phyloP scores from a whole-genome alignment of 176 grass and related monocot genomes.

The Oryza rufipogon region DNA sequence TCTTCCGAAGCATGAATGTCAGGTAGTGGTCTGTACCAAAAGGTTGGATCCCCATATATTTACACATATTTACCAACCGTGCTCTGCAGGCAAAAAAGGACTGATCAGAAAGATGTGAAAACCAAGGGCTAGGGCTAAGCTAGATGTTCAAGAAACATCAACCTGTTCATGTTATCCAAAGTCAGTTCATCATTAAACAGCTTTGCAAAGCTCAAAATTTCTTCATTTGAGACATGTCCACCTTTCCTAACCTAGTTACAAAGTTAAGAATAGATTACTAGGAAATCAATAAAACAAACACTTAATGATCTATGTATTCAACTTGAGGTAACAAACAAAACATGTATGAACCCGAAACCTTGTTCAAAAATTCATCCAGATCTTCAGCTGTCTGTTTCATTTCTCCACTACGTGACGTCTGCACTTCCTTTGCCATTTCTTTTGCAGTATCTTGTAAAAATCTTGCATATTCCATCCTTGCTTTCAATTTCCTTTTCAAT shows the following conservation, averaged over 20 bases:
- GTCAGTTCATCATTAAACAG: constrained; percentile 98
- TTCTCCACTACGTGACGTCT: constrained; percentile 74
- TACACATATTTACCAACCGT: constrained; percentile 95
- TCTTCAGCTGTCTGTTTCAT: constrained; percentile 92
- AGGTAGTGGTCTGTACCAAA: constrained; percentile 95
- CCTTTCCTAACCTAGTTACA: constrained; percentile 85
- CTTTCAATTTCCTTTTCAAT: constrained; percentile 85
- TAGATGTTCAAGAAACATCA: constrained; percentile 32
- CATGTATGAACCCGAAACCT: constrained; percentile 47
- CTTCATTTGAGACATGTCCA: constrained; percentile 83
- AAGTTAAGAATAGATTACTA: constrained; percentile 45
- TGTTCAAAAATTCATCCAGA: constrained; percentile 90
- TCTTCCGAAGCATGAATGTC: constrained; percentile 92
- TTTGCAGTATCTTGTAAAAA: constrained; percentile 94
- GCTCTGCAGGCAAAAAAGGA: constrained; percentile 62
- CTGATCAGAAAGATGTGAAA: constrained; percentile 20
- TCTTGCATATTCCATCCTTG: constrained; percentile 91
- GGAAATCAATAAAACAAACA: not conserved
- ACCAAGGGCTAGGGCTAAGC: constrained; percentile 14
- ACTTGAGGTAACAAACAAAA: constrained; percentile 25
- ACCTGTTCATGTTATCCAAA: constrained; percentile 98
- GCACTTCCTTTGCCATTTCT: constrained; percentile 95
- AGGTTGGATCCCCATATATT: constrained; percentile 96
- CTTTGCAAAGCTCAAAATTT: constrained; percentile 97
- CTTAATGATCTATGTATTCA: constrained; percentile 22